Conservation (phyloP, 2,329 filamentous ascomycete species). For the Trichothecium sympodiale region DNA sequence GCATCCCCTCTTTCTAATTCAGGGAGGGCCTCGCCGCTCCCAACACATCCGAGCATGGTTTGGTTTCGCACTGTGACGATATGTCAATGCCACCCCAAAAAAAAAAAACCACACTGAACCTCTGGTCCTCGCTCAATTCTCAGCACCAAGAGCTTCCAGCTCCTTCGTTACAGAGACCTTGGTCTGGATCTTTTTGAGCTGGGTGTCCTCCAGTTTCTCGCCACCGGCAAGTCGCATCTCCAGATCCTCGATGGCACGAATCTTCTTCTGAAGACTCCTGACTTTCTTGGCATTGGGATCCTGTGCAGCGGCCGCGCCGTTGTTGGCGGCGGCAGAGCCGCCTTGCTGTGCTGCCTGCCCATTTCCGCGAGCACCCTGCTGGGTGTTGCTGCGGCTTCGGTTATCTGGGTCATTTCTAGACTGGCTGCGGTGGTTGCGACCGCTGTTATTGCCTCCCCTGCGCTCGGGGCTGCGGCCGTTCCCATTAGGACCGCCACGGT, state of each 20-base stretch:
- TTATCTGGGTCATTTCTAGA: slow-evolving; percentile 39
- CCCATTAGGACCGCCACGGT: slow-evolving; percentile 27
- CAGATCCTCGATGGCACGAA: slow-evolving; percentile 91
- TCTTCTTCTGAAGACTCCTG: slow-evolving; percentile 88
- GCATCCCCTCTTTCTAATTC: no score
- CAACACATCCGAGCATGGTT: no score
- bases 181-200: slow-evolving; percentile 95
- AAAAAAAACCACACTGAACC: no score
- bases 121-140: slow-evolving; percentile 8
- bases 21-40: no score
- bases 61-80: no score
- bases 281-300: slow-evolving; percentile 89
- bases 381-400: slow-evolving; percentile 39
- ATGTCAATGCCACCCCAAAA: no score
- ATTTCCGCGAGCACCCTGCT: slow-evolving; percentile 23
- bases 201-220: slow-evolving; percentile 95
- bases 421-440: slow-evolving; percentile 42
- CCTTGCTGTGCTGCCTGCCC: slow-evolving; percentile 8
- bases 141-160: slow-evolving; percentile 46
- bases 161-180: slow-evolving; percentile 79
- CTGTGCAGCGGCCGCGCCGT: slow-evolving; percentile 25
- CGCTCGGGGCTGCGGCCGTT: slow-evolving; percentile 58
- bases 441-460: slow-evolving; percentile 31
- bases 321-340: slow-evolving; percentile 11
- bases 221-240: slow-evolving; percentile 93